These are phyloP conservation scores for Metschnikowia continentalis DNA, from an alignment of 805 yeast genomes.

Conservation along the genomic window DNA sequence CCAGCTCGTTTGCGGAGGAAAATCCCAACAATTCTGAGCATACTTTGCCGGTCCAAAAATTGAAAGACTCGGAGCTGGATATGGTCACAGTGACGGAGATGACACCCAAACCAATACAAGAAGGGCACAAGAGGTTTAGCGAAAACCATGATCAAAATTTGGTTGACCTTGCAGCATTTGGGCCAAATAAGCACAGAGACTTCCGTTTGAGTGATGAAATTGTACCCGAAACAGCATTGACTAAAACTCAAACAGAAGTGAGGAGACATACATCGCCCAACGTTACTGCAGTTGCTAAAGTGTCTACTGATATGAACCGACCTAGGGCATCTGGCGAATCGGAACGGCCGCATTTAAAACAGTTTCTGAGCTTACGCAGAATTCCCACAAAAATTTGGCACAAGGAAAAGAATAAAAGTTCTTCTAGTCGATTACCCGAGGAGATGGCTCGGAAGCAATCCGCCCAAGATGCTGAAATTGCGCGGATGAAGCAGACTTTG, in stretches of 20 bases:
- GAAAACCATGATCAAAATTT: background rate
- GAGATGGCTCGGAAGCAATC: constrained; percentile 3
- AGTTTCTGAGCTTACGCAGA: constrained; percentile 10
- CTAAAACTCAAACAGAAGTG: background rate
- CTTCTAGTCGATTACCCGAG: background rate
- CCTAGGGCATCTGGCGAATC: constrained; percentile 1
- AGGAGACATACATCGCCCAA: constrained; percentile 10
- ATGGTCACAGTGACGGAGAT: constrained; percentile 10
- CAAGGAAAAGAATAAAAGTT: background rate
- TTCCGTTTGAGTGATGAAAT: background rate
- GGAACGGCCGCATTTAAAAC: constrained; percentile 8
- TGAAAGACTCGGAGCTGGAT: constrained; percentile 13
- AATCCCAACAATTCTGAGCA: constrained; percentile 7
- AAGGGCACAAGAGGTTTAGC: background rate
- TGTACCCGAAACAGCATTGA: background rate
- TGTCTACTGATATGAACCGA: constrained; percentile 3
- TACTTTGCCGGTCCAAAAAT: constrained; percentile 7
- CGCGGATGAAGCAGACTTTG: constrained; percentile 48
- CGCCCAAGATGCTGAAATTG: constrained; percentile 39
- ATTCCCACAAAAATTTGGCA: constrained; percentile 10
- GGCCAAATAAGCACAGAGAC: background rate
- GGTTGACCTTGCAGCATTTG: background rate
- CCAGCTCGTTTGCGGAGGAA: constrained; percentile 19
- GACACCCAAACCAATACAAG: background rate
- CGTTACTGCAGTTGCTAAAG: background rate